A percentile compares a stretch with the other conserved stretches of the same genome.
These are phyloP conservation scores for Kalanchoe fedtschenkoi DNA, from an alignment of 164 flowering plant genomes.

Conservation along the genomic window DNA sequence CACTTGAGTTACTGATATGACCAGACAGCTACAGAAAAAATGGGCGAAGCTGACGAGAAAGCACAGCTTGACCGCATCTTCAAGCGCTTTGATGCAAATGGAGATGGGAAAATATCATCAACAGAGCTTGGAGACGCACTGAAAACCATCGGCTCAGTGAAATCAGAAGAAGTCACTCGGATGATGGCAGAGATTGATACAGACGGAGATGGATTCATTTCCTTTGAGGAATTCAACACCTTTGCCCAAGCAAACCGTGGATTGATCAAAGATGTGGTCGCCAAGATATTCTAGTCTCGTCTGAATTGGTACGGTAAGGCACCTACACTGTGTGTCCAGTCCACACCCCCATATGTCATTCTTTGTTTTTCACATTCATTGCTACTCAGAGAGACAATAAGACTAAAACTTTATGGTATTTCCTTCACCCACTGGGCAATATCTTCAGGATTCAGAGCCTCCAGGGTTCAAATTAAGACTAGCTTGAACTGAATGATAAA, in stretches of 20 bases:
- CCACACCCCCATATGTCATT: too few species aligned
- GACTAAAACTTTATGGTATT: too few species aligned
- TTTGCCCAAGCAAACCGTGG: not conserved
- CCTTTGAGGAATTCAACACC: not conserved
- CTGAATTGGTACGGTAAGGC: too few species aligned
- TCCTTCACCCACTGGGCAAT: too few species aligned
- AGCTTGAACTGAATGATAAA: too few species aligned
- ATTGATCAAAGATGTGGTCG: not conserved
- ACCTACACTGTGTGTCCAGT: too few species aligned
- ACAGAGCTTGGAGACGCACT: not conserved
- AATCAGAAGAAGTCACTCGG: not conserved
- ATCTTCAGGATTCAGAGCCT: too few species aligned
- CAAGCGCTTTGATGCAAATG: not conserved
- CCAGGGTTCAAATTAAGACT: too few species aligned
- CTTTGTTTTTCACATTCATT: too few species aligned
- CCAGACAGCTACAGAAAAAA: not conserved
- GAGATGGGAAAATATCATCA: conserved; percentile 1
- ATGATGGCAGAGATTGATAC: not conserved
- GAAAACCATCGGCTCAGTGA: not conserved
- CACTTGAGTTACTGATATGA: not conserved
- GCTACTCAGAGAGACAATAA: too few species aligned
- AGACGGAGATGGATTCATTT: not conserved
- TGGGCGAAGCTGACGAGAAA: not conserved
- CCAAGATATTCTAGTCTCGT: not conserved
- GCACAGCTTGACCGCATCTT: not conserved